phyloP scores from a whole-genome alignment of 306 rosid genomes.

The Urtica urens region DNA sequence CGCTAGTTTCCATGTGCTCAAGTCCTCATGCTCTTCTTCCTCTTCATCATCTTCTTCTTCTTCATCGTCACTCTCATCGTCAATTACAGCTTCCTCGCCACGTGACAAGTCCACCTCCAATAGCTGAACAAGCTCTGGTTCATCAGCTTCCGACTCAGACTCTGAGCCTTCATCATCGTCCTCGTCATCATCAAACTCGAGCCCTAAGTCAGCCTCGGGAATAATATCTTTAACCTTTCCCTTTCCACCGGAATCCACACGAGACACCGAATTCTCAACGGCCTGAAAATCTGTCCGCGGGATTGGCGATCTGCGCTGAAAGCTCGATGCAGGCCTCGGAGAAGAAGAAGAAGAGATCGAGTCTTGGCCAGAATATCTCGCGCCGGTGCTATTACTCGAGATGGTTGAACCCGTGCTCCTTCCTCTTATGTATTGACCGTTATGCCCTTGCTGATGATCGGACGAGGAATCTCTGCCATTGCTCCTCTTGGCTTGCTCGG shows the following conservation, averaged over 20 bases:
- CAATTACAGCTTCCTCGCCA: slow-evolving; percentile 23
- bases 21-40: slow-evolving; percentile 31
- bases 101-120: slow-evolving; percentile 37
- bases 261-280: slow-evolving; percentile 20
- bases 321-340: slow-evolving; percentile 62
- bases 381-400: slow-evolving; percentile 30
- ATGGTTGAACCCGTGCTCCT: slow-evolving; percentile 29
- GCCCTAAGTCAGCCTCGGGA: slow-evolving; percentile 22
- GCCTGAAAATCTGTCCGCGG: slow-evolving; percentile 59
- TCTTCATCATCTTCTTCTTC: slow-evolving; percentile 24
- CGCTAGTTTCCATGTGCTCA: slow-evolving; percentile 49
- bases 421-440: slow-evolving; percentile 25
- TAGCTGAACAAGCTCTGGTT: slow-evolving; percentile 30
- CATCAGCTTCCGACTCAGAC: slow-evolving; percentile 13
- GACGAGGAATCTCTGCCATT: slow-evolving; percentile 23
- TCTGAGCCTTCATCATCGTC: slow-evolving; percentile 16
- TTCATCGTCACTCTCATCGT: slow-evolving; percentile 6
- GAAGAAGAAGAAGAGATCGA: slow-evolving; percentile 20
- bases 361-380: slow-evolving; percentile 46
- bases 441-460: slow-evolving; percentile 42
- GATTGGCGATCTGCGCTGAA: slow-evolving; percentile 77
- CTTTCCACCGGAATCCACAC: slow-evolving; percentile 23
- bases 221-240: slow-evolving; percentile 26
- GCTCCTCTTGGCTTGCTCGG: slow-evolving; percentile 60
- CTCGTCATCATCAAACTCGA: slow-evolving; percentile 10